Base-by-base conservation (phyloP, 108 stramenopile species). In the Nitzschia palea region DNA sequence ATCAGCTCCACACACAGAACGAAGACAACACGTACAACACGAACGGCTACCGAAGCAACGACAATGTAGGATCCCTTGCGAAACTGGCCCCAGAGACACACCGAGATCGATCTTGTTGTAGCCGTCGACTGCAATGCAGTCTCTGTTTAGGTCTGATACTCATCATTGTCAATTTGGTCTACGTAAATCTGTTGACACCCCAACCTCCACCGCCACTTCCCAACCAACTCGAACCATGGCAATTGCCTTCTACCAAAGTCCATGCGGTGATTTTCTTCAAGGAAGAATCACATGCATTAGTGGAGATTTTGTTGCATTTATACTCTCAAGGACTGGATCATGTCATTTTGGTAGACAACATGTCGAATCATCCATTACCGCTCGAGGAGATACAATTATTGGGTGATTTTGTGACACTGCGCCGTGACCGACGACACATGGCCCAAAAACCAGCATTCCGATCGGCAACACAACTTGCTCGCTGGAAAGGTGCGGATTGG, bases 111-210 rank as follows among this genome's bases (percentile, higher is more conserved):
- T n/a, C n/a, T n/a, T n/a, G n/a, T n/a, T n/a, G n/a, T n/a, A n/a
- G n/a, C n/a, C n/a, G n/a, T n/a, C n/a, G n/a, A n/a, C n/a, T n/a
- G n/a, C n/a, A n/a, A n/a, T n/a, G n/a, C n/a, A n/a, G n/a, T n/a
- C n/a, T n/a, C n/a, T n/a, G n/a, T n/a, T 37, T 15, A 53, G 6
- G 50, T 51, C 50, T 22, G 23, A 51, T 17, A n/a, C n/a, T 27
- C n/a, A 47, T 84, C 61, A 84, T 80, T 52, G 66, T 75, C 44
- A 80, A 78, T 62, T 56, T 84, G n/a, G 74, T 61, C 17, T 84
- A 84, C 32, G 53, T 50, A 27, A 80, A 55, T 5, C 12, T 55
- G 31, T 14, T 55, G 54, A 31, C 20, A 5, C 54, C 54, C 8
- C 30, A 31, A 31, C 30, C 28, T 5, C 54, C 54, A 23, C 30